Percentiles rank a stretch among this genome's conserved stretches.
phyloP scores from a whole-genome alignment of 768 basidiomycete genomes.

The Exidia glandulosa region DNA sequence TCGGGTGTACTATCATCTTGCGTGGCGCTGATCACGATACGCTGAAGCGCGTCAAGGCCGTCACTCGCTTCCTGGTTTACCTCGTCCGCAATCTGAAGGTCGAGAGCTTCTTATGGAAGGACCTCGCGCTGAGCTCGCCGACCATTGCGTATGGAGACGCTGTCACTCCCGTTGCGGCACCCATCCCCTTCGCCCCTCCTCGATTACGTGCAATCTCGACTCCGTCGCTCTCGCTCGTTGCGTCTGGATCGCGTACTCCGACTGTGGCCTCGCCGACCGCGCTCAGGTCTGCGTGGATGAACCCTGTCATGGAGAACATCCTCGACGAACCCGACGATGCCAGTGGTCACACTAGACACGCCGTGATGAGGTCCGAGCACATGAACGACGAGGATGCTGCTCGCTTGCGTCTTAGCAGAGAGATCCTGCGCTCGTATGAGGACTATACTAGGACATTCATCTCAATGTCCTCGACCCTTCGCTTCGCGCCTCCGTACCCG shows the following conservation, averaged over 20 bases:
- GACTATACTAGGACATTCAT: conserved; percentile 81
- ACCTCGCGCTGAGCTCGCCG: conserved; percentile 69
- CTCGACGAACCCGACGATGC: conserved; percentile 8
- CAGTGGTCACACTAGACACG: neutral
- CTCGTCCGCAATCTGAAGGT: conserved; percentile 89
- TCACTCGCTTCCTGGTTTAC: conserved; percentile 84
- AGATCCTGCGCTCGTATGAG: conserved; percentile 72
- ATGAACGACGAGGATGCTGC: conserved; percentile 65
- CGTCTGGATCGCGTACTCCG: neutral
- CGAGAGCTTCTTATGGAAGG: conserved; percentile 91
- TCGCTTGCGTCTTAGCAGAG: conserved; percentile 53
- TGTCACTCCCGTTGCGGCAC: conserved; percentile 37
- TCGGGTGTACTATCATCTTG: conserved; percentile 89
- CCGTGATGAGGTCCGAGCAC: conserved; percentile 13
- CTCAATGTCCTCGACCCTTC: conserved; percentile 85
- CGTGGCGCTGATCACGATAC: conserved; percentile 79
- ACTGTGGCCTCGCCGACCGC: neutral
- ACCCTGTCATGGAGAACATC: neutral
- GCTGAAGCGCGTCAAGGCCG: conserved; percentile 77
- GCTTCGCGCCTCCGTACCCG: conserved; percentile 87
- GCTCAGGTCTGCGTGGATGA: neutral
- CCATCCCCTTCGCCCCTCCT: conserved; percentile 43
- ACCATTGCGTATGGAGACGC: neutral
- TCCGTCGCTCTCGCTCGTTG: conserved; percentile 5
- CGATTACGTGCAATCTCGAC: conserved; percentile 5